These are phyloP conservation scores for Phytopythium chamaehyphon DNA, from an alignment of 352 stramenopile species.

Conservation along the genomic window DNA sequence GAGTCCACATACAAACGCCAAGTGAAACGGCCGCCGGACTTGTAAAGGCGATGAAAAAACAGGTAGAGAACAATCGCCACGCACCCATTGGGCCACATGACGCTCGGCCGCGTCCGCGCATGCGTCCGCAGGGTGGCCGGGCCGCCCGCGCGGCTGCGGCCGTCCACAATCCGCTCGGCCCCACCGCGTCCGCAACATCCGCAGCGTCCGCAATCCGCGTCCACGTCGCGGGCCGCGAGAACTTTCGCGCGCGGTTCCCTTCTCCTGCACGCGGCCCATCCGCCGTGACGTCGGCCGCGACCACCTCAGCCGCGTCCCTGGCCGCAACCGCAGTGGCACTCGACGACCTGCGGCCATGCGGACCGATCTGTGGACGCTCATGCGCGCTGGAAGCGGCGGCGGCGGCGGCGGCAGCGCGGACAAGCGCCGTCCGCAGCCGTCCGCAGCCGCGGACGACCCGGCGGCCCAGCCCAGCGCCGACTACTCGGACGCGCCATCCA, in stretches of 20 bases:
- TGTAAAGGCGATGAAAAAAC: too few species aligned
- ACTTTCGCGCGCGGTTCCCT: constrained; percentile 1
- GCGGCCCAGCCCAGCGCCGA: not conserved
- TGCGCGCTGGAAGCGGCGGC: constrained; percentile 1
- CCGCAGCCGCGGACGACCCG: not conserved
- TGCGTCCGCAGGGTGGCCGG: too few species aligned
- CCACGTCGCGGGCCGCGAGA: not conserved
- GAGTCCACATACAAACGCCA: too few species aligned
- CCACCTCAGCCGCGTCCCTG: not conserved
- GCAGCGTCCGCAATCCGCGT: not conserved
- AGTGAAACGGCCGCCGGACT: too few species aligned
- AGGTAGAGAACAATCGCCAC: too few species aligned
- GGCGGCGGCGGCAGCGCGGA: not conserved
- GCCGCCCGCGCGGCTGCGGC: too few species aligned
- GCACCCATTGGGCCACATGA: too few species aligned
- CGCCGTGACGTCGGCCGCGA: not conserved
- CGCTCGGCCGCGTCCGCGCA: too few species aligned
- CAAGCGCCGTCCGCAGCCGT: not conserved
- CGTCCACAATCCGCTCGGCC: too few species aligned
- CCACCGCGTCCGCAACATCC: not conserved
- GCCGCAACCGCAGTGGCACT: not conserved
- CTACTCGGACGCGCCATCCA: constrained; percentile 1
- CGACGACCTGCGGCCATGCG: constrained; percentile 1
- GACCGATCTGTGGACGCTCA: constrained; percentile 7
- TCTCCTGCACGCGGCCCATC: not conserved